Evolutionary conservation across 1,139 yeast genomes (phyloP).

Genomic region (Blastobotrys raffinosifermentans): DNA sequence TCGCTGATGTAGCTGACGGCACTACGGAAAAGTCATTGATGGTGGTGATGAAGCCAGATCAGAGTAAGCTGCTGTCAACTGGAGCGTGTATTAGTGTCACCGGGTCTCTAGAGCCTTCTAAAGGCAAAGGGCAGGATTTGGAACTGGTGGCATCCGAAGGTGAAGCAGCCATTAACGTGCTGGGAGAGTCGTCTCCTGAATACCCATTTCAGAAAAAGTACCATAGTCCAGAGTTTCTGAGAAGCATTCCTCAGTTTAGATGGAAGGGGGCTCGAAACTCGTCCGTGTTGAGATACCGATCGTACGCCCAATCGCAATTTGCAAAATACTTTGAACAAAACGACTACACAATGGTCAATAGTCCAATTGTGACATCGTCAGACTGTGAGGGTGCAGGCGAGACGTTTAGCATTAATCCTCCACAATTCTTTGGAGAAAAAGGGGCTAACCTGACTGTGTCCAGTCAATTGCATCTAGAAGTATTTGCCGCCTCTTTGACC

Average conservation of each 20-base stretch:
- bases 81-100: conserved; percentile 44
- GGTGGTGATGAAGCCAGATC: conserved; percentile 42
- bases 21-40: conserved; percentile 50
- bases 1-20: conserved; percentile 78
- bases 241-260: conserved; percentile 68
- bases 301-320: conserved; percentile 53
- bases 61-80: conserved; percentile 29
- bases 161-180: conserved; percentile 29
- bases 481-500: conserved; percentile 63
- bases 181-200: conserved; percentile 45
- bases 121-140: conserved; percentile 37
- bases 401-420: conserved; percentile 47
- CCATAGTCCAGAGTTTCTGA: conserved; percentile 58
- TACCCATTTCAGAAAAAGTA: conserved; percentile 84
- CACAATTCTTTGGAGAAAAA: conserved; percentile 54
- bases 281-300: conserved; percentile 65
- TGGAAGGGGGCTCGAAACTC: conserved; percentile 66
- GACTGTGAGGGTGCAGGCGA: conserved; percentile 99
- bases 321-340: conserved; percentile 48
- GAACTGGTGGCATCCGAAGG: conserved; percentile 38
- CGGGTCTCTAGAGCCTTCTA: conserved; percentile 35
- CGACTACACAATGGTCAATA: conserved; percentile 65
- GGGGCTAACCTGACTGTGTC: conserved; percentile 79
- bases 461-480: conserved; percentile 86
- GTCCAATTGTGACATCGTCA: conserved; percentile 81